Base-by-base conservation (phyloP, 352 stramenopile genomes). In the Globisporangium emineosum region DNA sequence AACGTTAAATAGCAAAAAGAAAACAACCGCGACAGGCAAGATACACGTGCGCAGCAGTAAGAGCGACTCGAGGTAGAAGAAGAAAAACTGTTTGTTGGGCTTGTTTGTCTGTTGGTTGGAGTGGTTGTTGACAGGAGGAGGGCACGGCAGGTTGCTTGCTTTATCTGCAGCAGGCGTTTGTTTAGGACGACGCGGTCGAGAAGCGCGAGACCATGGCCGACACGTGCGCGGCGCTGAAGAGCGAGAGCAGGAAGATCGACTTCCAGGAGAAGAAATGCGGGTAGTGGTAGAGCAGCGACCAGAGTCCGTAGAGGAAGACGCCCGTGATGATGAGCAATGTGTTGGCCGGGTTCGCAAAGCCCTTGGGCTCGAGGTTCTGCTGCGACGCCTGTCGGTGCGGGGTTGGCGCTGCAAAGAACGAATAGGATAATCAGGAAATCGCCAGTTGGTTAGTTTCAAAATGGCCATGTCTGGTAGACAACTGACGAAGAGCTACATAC, bases 251-350 rank as follows among this genome's bases (percentile, higher is more conserved):
- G n/a, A 85, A 54, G 58, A 86, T 77, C 30, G 81, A 77, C 62
- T 88, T 91, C 84, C 82, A 91, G 32, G 82, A 81, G 54, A 91
- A 91, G 4, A 90, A 71, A 53, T 93, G 77, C 32, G 84, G 84
- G 61, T 86, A 89, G 68, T 93, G 78, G 65, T 91, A 91, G 43
- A 91, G 74, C n/a, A 90, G 64, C 57, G 82, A 90, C 84, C 84
- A 93, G 17, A 93, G 54, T 3, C 82, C 78, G 52, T 90, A 93
- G 37, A 93, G 70, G 23, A 84, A 73, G 15, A 89, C 52, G 15
- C 84, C 82, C 27, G 82, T 93, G 33, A 86, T 63, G 35, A 86
- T 35, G 21, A 93, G 65, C 52, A 93, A 66, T n/a, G 73, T 72
- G 56, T 83, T 90, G 8, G 74, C 70, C 0, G 84, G 76, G 54